These are phyloP conservation scores for Zygosaccharomyces kombuchaensis DNA, from an alignment of 805 yeast genomes.

Conservation along the genomic window DNA sequence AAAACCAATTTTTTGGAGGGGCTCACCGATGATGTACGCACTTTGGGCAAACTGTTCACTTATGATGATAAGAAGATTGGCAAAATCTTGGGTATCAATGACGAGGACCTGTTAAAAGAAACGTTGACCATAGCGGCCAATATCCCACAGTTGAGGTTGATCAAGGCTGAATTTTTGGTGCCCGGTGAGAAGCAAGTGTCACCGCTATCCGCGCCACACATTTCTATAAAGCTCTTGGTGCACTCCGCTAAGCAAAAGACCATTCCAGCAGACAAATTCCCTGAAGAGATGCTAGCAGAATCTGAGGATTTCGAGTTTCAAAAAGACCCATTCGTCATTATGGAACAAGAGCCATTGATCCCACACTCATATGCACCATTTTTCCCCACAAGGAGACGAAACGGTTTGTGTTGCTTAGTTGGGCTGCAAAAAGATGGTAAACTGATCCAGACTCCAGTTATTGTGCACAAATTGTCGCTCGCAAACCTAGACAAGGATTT, in stretches of 20 bases:
- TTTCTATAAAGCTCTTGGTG: slow-evolving; percentile 69
- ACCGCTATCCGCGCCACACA: slow-evolving; percentile 68
- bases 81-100: slow-evolving; percentile 51
- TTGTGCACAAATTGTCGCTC: slow-evolving; percentile 27
- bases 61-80: slow-evolving; percentile 52
- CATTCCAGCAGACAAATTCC: slow-evolving; percentile 38
- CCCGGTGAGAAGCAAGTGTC: slow-evolving; percentile 78
- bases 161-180: slow-evolving; percentile 71
- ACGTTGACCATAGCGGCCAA: slow-evolving; percentile 54
- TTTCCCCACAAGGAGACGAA: slow-evolving; percentile 56
- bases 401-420: slow-evolving; percentile 65
- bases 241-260: slow-evolving; percentile 68
- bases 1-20: slow-evolving; percentile 38
- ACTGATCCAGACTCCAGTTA: slow-evolving; percentile 60
- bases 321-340: slow-evolving; percentile 65
- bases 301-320: slow-evolving; percentile 60
- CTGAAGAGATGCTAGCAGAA: slow-evolving; percentile 41
- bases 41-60: slow-evolving; percentile 66
- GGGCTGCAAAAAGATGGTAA: slow-evolving; percentile 74
- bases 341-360: slow-evolving; percentile 63
- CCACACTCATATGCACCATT: slow-evolving; percentile 68
- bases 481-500: slow-evolving; percentile 28
- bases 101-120: slow-evolving; percentile 41
- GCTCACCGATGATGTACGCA: slow-evolving; percentile 39
- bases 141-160: slow-evolving; percentile 64